Conservation (phyloP, 2,329 filamentous ascomycete species). For the Lecanicillium sp. region DNA sequence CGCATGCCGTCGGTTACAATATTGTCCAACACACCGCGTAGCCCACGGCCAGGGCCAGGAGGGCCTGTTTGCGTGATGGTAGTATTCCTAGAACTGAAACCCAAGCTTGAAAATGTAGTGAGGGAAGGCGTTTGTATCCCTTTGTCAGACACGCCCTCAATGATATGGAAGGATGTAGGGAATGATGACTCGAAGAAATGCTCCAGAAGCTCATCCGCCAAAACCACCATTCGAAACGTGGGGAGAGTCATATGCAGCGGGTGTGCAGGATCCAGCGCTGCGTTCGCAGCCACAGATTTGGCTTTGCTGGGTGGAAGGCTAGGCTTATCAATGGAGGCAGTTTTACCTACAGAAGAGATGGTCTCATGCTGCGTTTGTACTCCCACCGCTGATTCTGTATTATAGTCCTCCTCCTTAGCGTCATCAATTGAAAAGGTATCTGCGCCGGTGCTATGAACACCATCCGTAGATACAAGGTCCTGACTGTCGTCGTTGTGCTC, state of each 20-base stretch:
- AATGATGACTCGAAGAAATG: conserved; percentile 97
- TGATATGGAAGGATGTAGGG: conserved; percentile 83
- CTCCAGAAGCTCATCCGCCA: conserved; percentile 91
- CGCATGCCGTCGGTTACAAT: conserved; percentile 97
- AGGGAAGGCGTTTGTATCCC: conserved; percentile 49
- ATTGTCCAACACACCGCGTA: conserved; percentile 90
- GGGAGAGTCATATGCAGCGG: conserved; percentile 93
- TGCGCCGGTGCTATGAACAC: conserved; percentile 24
- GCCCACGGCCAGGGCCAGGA: conserved; percentile 55
- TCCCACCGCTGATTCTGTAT: conserved; percentile 12
- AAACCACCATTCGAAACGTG: conserved; percentile 96
- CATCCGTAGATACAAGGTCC: conserved; percentile 13
- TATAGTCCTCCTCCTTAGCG: conserved; percentile 50
- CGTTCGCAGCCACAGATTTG: conserved; percentile 72
- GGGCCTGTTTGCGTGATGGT: conserved; percentile 31
- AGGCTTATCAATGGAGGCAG: too few relatives aligned
- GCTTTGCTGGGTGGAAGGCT: conserved; percentile 34
- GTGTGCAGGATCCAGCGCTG: conserved; percentile 84
- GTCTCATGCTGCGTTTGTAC: too few relatives aligned
- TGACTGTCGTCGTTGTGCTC: conserved; percentile 52
- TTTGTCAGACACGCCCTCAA: conserved; percentile 46
- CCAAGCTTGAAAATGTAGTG: conserved; percentile 75
- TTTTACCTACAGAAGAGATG: too few relatives aligned
- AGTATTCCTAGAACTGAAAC: conserved; percentile 38
- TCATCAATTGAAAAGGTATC: conserved; percentile 69